phyloP scores from a whole-genome alignment of 148 eudicot species.

The Gaultheria prostrata region DNA sequence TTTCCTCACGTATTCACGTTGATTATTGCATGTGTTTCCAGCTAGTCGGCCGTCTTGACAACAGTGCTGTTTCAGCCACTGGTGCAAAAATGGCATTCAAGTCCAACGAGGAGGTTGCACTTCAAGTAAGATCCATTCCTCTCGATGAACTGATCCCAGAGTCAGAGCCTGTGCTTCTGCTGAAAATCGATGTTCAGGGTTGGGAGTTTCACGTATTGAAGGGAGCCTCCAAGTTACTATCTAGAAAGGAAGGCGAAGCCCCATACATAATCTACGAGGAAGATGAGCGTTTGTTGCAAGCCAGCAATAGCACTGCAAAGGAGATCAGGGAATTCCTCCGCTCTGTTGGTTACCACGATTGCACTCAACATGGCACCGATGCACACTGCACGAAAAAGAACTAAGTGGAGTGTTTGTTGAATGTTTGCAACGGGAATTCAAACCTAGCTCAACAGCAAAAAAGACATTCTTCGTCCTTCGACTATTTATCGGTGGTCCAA shows the following conservation, averaged over 20 bases:
- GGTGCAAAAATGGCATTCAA: constrained; percentile 95
- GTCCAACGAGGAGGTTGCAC: constrained; percentile 82
- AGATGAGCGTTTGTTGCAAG: constrained; percentile 85
- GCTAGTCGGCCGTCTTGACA: constrained; percentile 93
- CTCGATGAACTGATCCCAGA: constrained; percentile 42
- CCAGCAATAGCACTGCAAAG: constrained; percentile 81
- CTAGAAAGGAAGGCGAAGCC: constrained; percentile 74
- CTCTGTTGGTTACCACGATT: constrained; percentile 64
- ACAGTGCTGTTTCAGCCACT: constrained; percentile 86
- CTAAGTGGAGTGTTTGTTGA: constrained; percentile 15
- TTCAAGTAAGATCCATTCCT: constrained; percentile 75
- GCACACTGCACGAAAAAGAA: constrained; percentile 79
- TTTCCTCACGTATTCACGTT: background rate
- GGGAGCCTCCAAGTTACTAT: constrained; percentile 77
- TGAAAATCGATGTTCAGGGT: constrained; percentile 54
- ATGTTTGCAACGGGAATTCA: background rate
- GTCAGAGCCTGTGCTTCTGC: constrained; percentile 19
- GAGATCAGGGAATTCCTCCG: constrained; percentile 76
- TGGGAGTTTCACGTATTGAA: constrained; percentile 95
- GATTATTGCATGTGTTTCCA: constrained; percentile 26
- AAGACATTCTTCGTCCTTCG: background rate
- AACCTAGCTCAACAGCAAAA: background rate
- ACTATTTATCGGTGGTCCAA: background rate
- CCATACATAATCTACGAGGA: constrained; percentile 94
- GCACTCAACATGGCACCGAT: constrained; percentile 83